These are phyloP conservation scores for Reticulascus tulasneorum DNA, from an alignment of 2,329 filamentous ascomycete species.

Conservation along the genomic window DNA sequence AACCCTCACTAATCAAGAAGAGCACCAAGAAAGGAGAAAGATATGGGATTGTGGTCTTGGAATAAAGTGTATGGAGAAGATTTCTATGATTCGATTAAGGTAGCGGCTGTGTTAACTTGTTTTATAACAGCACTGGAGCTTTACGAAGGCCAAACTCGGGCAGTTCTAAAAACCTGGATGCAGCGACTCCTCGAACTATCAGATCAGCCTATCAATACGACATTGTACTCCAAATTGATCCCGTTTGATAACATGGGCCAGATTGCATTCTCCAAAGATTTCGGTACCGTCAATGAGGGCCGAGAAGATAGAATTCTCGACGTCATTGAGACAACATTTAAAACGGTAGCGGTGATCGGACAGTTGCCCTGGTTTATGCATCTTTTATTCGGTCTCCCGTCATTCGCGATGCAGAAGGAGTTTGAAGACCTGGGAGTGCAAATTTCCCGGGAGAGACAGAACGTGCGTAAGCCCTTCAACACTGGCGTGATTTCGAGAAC, in stretches of 20 bases:
- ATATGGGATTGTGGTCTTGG: conserved; percentile 22
- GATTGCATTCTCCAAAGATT: conserved; percentile 20
- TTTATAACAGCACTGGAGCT: conserved; percentile 11
- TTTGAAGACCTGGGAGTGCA: conserved; percentile 44
- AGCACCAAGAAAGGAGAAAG: conserved; percentile 19
- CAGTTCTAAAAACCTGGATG: conserved; percentile 18
- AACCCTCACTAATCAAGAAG: conserved; percentile 13
- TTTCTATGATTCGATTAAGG: too few species aligned
- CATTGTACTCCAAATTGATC: conserved; percentile 20
- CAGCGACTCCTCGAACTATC: conserved; percentile 13
- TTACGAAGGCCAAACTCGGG: conserved; percentile 17
- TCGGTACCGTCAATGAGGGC: conserved; percentile 18
- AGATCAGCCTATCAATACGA: conserved; percentile 16
- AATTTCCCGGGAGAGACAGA: conserved; percentile 20
- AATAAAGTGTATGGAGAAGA: conserved; percentile 16
- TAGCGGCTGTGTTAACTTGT: too few species aligned
- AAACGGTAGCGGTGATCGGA: conserved; percentile 12
- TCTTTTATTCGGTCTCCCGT: conserved; percentile 9
- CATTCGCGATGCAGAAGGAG: conserved; percentile 12
- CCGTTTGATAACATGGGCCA: conserved; percentile 26
- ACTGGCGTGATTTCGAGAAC: not conserved
- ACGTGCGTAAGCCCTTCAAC: conserved; percentile 6
- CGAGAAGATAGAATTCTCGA: conserved; percentile 18
- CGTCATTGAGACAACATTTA: conserved; percentile 18
- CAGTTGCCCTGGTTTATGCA: conserved; percentile 19